phyloP scores from a whole-genome alignment of 2,329 filamentous ascomycete genomes.

The Pestalotiopsis sp. region DNA sequence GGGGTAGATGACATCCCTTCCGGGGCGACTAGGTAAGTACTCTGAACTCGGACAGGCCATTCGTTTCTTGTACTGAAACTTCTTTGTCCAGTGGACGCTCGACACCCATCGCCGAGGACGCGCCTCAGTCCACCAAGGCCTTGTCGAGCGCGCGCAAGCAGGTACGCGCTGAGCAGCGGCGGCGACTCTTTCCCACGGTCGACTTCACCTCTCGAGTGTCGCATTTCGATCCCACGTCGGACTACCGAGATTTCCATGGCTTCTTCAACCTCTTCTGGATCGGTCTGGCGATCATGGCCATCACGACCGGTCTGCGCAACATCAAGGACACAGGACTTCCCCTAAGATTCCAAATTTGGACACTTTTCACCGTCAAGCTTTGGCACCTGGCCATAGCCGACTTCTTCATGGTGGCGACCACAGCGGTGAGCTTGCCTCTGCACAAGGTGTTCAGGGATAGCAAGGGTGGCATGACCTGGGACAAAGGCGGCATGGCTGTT shows the following conservation, averaged over 20 bases:
- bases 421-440: slow-evolving; percentile 71
- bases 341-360: slow-evolving; percentile 84
- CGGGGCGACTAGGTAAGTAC: not conserved
- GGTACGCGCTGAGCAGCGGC: slow-evolving; percentile 77
- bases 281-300: slow-evolving; percentile 92
- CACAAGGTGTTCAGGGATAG: slow-evolving; percentile 67
- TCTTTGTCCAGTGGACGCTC: slow-evolving; percentile 70
- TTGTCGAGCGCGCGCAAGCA: slow-evolving; percentile 85
- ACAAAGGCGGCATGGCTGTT: slow-evolving; percentile 73
- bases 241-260: slow-evolving; percentile 92
- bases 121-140: slow-evolving; percentile 87
- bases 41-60: slow-evolving; percentile 16
- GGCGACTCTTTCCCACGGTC: slow-evolving; percentile 88
- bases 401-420: slow-evolving; percentile 80
- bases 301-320: slow-evolving; percentile 91
- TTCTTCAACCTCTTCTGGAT: slow-evolving; percentile 99
- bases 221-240: slow-evolving; percentile 90
- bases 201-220: slow-evolving; percentile 90
- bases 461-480: slow-evolving; percentile 70
- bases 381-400: slow-evolving; percentile 86
- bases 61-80: slow-evolving; percentile 7
- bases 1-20: not conserved
- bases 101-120: slow-evolving; percentile 84
- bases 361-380: slow-evolving; percentile 83
- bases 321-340: slow-evolving; percentile 92